phyloP scores from a whole-genome alignment of 495 filamentous ascomycete genomes.

The Emericellopsis terricola region DNA sequence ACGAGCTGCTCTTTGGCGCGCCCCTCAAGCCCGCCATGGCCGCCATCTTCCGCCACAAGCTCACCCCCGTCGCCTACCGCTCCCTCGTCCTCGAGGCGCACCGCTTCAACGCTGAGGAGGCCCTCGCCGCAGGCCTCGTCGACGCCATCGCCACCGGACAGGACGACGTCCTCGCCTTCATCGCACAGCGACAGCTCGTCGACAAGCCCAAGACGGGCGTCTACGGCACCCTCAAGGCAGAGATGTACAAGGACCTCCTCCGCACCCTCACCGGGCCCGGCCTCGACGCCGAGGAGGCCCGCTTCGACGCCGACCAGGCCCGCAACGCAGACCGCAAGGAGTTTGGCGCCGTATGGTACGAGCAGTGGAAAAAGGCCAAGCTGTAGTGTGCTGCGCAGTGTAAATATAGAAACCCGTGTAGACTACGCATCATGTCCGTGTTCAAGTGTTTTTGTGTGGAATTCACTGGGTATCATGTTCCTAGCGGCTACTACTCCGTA shows the following conservation, averaged over 20 bases:
- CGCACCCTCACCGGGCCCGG: conserved; percentile 28
- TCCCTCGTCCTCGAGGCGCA: conserved; percentile 49
- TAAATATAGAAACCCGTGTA: no score
- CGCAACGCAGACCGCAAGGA: conserved; percentile 12
- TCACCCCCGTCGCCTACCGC: conserved; percentile 36
- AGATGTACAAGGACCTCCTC: conserved; percentile 52
- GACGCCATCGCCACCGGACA: conserved; percentile 38
- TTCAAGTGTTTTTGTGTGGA: no score
- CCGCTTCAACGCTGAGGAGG: conserved; percentile 39
- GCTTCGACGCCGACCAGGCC: conserved; percentile 18
- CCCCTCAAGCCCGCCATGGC: conserved; percentile 55
- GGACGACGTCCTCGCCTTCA: conserved; percentile 36
- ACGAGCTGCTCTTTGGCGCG: conserved; percentile 62
- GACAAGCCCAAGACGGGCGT: conserved; percentile 41
- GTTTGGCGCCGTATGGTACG: conserved; percentile 13
- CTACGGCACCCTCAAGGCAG: conserved; percentile 49
- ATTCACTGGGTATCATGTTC: no score
- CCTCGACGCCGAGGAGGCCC: conserved; percentile 20
- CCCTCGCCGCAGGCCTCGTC: conserved; percentile 44
- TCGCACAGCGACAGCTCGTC: conserved; percentile 34
- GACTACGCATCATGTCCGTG: no score
- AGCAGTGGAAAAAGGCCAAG: conserved; percentile 9
- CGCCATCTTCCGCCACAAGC: conserved; percentile 53
- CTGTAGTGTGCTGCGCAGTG: no score
- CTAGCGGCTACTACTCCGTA: no score